phyloP scores from a whole-genome alignment of 495 filamentous ascomycete genomes.

The Aspergillus campestris region DNA sequence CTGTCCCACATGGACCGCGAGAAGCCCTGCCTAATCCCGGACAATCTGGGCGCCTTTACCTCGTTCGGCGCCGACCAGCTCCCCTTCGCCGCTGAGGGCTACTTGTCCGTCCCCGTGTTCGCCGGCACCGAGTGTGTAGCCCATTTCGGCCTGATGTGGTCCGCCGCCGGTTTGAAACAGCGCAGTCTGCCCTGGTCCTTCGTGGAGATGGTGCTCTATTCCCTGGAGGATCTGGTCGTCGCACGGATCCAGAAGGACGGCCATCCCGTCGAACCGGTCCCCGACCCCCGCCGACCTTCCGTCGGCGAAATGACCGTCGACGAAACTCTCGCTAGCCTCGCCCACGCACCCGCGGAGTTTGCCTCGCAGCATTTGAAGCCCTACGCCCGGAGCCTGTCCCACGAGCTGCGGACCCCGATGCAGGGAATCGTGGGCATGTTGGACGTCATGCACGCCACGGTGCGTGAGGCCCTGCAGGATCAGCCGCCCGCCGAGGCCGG shows the following conservation, averaged over 20 bases:
- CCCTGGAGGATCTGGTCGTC: constrained; percentile 65
- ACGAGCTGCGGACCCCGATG: constrained; percentile 77
- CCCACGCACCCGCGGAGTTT: constrained; percentile 21
- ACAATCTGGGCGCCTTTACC: constrained; percentile 50
- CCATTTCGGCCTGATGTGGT: constrained; percentile 73
- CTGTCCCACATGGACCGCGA: constrained; percentile 65
- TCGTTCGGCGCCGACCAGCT: constrained; percentile 53
- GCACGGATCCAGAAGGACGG: constrained; percentile 47
- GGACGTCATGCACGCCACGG: constrained; percentile 76
- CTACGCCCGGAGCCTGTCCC: constrained; percentile 69
- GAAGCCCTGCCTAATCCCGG: constrained; percentile 64
- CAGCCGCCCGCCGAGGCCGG: constrained; percentile 42
- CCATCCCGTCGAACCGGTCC: constrained; percentile 24
- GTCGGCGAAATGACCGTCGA: constrained; percentile 28
- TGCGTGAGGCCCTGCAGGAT: constrained; percentile 58
- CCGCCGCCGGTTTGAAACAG: constrained; percentile 47
- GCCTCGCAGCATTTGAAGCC: constrained; percentile 63
- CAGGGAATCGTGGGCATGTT: constrained; percentile 81
- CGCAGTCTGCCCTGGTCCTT: constrained; percentile 58
- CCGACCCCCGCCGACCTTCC: not conserved
- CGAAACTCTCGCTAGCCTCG: constrained; percentile 11
- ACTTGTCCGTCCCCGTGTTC: constrained; percentile 65
- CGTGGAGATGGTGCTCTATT: constrained; percentile 64
- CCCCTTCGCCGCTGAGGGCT: constrained; percentile 56
- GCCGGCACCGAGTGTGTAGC: constrained; percentile 62